Evolutionary conservation across 2,329 filamentous ascomycete species (phyloP).

Genomic region (Didymella sp.): DNA sequence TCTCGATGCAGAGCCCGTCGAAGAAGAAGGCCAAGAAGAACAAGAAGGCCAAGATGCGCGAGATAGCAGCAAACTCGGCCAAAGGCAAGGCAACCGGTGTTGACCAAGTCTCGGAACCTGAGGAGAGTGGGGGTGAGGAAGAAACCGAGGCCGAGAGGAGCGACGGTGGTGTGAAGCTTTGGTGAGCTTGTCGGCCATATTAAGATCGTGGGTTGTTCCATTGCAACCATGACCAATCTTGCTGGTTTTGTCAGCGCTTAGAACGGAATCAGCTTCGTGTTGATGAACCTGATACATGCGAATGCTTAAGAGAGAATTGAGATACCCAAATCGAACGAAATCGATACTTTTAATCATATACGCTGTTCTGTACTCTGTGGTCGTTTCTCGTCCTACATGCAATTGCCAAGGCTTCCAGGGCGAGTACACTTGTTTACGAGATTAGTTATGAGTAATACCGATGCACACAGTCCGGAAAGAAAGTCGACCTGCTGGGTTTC

Average conservation of each 20-base stretch:
- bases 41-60: constrained; percentile 14
- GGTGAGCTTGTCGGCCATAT: neutral
- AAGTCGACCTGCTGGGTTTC: neutral
- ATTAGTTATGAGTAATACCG: too few species aligned
- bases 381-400: neutral
- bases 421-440: too few species aligned
- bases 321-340: neutral
- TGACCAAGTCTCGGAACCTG: neutral
- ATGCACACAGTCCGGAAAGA: neutral
- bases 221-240: neutral
- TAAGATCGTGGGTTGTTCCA: neutral
- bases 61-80: neutral
- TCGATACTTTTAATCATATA: neutral
- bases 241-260: neutral
- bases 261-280: neutral
- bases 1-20: constrained; percentile 5
- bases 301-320: neutral
- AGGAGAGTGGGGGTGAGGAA: constrained; percentile 1
- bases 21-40: constrained; percentile 11
- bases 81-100: neutral
- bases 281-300: neutral
- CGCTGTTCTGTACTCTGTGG: neutral
- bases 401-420: neutral
- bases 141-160: neutral
- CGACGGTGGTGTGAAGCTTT: constrained; percentile 6